Percentiles rank a stretch among this genome's conserved stretches.
These are phyloP conservation scores for Moniliophthora roreri DNA, from an alignment of 1,284 basidiomycete genomes.

Conservation along the genomic window DNA sequence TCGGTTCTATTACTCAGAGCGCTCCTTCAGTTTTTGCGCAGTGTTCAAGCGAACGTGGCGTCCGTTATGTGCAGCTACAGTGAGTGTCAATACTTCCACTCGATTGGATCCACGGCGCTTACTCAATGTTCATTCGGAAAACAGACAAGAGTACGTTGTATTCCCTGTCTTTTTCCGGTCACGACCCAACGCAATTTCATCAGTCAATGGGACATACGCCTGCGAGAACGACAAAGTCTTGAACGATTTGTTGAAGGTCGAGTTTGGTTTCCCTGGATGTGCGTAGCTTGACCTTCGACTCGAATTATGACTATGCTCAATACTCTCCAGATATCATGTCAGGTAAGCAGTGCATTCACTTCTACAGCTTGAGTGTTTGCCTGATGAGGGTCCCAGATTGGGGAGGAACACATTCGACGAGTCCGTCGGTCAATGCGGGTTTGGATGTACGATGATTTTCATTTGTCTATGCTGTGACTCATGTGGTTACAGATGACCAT, in stretches of 20 bases:
- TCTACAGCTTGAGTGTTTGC: slow-evolving; percentile 8
- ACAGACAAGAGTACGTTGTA: slow-evolving; percentile 44
- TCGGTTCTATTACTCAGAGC: slow-evolving; percentile 13
- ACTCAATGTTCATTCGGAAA: neutral
- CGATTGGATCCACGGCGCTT: neutral
- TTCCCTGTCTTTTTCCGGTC: neutral
- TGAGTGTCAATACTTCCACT: slow-evolving; percentile 23
- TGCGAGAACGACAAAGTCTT: slow-evolving; percentile 70
- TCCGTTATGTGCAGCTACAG: slow-evolving; percentile 74
- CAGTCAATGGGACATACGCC: slow-evolving; percentile 64
- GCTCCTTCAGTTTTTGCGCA: slow-evolving; percentile 50
- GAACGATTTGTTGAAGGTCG: slow-evolving; percentile 73
- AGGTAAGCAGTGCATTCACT: slow-evolving; percentile 47
- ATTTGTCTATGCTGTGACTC: neutral
- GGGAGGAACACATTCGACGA: slow-evolving; percentile 41
- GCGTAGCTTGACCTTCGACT: slow-evolving; percentile 21
- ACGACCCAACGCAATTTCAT: neutral
- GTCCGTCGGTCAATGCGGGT: slow-evolving; percentile 52
- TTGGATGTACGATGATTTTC: slow-evolving; percentile 47
- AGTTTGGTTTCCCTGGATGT: slow-evolving; percentile 75
- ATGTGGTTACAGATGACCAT: slow-evolving; percentile 47
- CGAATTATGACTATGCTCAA: neutral
- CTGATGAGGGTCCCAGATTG: slow-evolving; percentile 29
- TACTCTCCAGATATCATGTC: slow-evolving; percentile 44
- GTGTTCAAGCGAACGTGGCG: slow-evolving; percentile 65